phyloP scores from a whole-genome alignment of 2,329 filamentous ascomycete genomes.

The Penicillium paneum region DNA sequence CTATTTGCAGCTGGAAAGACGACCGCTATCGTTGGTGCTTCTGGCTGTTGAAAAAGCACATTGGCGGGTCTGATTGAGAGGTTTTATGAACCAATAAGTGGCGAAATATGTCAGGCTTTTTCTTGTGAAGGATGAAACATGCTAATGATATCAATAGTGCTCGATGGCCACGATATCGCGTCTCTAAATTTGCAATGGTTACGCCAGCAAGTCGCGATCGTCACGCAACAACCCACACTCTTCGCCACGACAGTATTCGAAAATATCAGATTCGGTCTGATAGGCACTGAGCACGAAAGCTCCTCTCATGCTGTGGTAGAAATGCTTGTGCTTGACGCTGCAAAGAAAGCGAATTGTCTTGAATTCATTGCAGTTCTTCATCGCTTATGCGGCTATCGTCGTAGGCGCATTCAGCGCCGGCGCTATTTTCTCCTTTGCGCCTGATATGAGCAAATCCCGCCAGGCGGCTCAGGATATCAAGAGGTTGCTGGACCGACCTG shows the following conservation, averaged over 20 bases:
- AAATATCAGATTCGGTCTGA: slow-evolving; percentile 58
- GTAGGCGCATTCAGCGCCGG: slow-evolving; percentile 31
- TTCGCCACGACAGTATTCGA: slow-evolving; percentile 78
- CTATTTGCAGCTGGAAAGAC: not conserved
- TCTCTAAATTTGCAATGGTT: slow-evolving; percentile 82
- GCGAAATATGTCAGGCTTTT: slow-evolving; percentile 33
- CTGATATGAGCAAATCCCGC: slow-evolving; percentile 22
- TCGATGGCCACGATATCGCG: slow-evolving; percentile 73
- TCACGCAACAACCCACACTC: slow-evolving; percentile 79
- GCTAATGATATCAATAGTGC: not conserved
- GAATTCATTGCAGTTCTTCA: slow-evolving; percentile 38
- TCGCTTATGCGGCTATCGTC: slow-evolving; percentile 45
- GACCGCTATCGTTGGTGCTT: slow-evolving; percentile 6
- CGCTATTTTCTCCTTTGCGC: slow-evolving; percentile 31
- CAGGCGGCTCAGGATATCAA: slow-evolving; percentile 41
- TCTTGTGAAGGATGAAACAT: not conserved
- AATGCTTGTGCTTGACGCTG: not conserved
- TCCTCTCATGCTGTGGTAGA: not conserved
- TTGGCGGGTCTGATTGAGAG: slow-evolving; percentile 7
- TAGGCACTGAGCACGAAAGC: not conserved
- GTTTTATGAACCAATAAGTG: slow-evolving; percentile 74
- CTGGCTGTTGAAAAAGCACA: slow-evolving; percentile 10
- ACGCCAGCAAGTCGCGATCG: slow-evolving; percentile 80
- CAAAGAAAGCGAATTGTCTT: not conserved
- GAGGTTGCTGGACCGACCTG: slow-evolving; percentile 42